Base-by-base conservation (phyloP, 2,329 filamentous ascomycete species). In the Helotiales sp. region DNA sequence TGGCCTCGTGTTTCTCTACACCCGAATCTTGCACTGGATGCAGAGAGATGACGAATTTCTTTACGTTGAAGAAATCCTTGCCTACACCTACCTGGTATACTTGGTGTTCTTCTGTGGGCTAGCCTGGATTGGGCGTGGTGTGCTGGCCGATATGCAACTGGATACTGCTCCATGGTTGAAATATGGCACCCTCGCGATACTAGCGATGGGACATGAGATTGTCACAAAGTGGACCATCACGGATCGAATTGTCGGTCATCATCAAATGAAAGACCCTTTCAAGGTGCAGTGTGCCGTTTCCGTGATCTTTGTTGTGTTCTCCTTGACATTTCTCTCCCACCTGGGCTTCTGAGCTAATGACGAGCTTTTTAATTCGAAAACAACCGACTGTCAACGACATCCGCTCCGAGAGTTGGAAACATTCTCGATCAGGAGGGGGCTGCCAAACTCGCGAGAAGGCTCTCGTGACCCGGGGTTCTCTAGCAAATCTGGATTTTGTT, bases 271-370 rank as follows among this genome's bases (percentile, higher is more conserved):
- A 3, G 52, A 55, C 2, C 28, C 17, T 34, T 20, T 55, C 52
- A 55, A 55, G 52, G 30, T 55, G 28, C 52, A 55, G 52, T 34
- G 11, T 55, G 52, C 52, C 20, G 52, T 34, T 13, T 55, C 52
- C 6, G 34, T 34, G 8, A 34, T 55, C 2, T 32, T 34, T 17
- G n/a, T 55, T 2, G n/a, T 10, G 26, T 54, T 55, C 20, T 32
- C 28, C 26, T 55, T 17, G 52, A 30, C 52, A 6, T 55, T 13
- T 11, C 30, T 55, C 10, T 6, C 30, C 6, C n/a, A 55, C 20
- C 7, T 55, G 28, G 52, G n/a, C n/a, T n/a, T n/a, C n/a, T n/a
- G n/a, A n/a, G n/a, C n/a, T n/a, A 55, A 3, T 55, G 28, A 55
- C 24, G 26, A 52, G 1, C 26, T 54, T 26, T 1, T 45, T n/a